A percentile compares a stretch with the other conserved stretches of the same genome.
Evolutionary conservation across 1,139 yeast species (phyloP).

Genomic region (Pichia sp.): DNA sequence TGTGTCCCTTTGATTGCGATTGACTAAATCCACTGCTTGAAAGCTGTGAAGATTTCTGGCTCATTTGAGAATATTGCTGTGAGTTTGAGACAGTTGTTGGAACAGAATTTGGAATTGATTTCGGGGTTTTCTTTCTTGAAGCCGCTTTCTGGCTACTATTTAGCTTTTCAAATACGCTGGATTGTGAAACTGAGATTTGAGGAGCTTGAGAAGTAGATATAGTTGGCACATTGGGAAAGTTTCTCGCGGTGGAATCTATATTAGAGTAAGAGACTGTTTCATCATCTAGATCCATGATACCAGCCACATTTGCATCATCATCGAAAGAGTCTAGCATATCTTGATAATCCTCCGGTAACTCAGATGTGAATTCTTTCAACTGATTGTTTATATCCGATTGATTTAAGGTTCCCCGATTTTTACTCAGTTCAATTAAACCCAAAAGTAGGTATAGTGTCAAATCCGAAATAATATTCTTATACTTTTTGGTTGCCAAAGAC

Average conservation of each 20-base stretch:
- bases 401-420: constrained; percentile 3
- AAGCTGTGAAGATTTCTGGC: constrained; percentile 8
- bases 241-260: not conserved
- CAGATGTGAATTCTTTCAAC: not conserved
- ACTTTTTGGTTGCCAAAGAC: not conserved
- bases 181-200: not conserved
- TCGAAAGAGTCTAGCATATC: constrained; percentile 17
- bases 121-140: not conserved
- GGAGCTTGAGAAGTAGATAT: constrained; percentile 15
- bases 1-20: constrained; percentile 10
- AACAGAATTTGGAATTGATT: not conserved
- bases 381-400: not conserved
- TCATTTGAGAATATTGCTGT: constrained; percentile 3
- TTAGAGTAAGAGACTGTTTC: not conserved
- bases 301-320: constrained; percentile 14
- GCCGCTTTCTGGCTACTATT: not conserved
- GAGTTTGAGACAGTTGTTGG: constrained; percentile 4
- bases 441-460: constrained; percentile 12
- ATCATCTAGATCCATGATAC: constrained; percentile 14
- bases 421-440: constrained; percentile 12
- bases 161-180: not conserved
- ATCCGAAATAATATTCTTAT: constrained; percentile 1
- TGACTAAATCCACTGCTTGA: not conserved
- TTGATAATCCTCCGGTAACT: constrained; percentile 11
- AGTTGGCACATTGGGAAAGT: not conserved